Percentiles rank a stretch among this genome's conserved stretches.
Evolutionary conservation across 495 filamentous ascomycete species (phyloP).

Genomic region (Hypoxylon subgilvum): DNA sequence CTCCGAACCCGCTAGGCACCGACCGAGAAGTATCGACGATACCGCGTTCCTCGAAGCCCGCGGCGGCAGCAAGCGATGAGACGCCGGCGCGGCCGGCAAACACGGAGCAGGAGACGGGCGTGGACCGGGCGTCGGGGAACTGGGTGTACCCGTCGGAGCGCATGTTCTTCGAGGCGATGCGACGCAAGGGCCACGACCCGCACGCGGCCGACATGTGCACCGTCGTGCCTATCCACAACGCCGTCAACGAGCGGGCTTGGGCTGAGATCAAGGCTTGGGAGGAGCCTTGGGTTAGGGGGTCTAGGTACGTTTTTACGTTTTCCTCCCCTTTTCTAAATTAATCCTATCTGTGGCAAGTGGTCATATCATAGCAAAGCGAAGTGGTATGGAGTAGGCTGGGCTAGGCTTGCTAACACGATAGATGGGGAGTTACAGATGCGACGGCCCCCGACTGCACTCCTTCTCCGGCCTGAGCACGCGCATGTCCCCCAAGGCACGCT

Average conservation of each 20-base stretch:
- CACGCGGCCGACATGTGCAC: slow-evolving; percentile 75
- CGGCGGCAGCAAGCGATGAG: slow-evolving; percentile 44
- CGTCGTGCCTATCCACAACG: slow-evolving; percentile 97
- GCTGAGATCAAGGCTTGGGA: slow-evolving; percentile 87
- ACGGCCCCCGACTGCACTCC: slow-evolving; percentile 80
- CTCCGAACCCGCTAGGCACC: slow-evolving; percentile 47
- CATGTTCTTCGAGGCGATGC: slow-evolving; percentile 95
- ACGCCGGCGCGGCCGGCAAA: slow-evolving; percentile 64
- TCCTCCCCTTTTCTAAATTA: neutral
- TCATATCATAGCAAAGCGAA: too few relatives aligned
- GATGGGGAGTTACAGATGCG: slow-evolving; percentile 70
- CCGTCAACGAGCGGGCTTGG: slow-evolving; percentile 91
- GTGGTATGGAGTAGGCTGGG: too few relatives aligned
- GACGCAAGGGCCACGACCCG: slow-evolving; percentile 73
- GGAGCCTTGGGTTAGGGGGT: slow-evolving; percentile 60
- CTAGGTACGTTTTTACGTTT: slow-evolving; percentile 47
- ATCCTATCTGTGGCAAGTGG: too few relatives aligned
- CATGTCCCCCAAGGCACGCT: slow-evolving; percentile 80
- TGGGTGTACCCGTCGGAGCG: slow-evolving; percentile 97
- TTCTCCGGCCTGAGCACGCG: slow-evolving; percentile 77
- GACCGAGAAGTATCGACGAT: slow-evolving; percentile 83
- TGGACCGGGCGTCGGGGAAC: slow-evolving; percentile 71
- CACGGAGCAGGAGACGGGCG: slow-evolving; percentile 71
- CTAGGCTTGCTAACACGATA: too few relatives aligned
- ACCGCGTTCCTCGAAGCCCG: slow-evolving; percentile 65